Percentiles rank a stretch among this genome's conserved stretches.
These are phyloP conservation scores for Psilocybe tampanensis DNA, from an alignment of 768 basidiomycete species.

Conservation along the genomic window DNA sequence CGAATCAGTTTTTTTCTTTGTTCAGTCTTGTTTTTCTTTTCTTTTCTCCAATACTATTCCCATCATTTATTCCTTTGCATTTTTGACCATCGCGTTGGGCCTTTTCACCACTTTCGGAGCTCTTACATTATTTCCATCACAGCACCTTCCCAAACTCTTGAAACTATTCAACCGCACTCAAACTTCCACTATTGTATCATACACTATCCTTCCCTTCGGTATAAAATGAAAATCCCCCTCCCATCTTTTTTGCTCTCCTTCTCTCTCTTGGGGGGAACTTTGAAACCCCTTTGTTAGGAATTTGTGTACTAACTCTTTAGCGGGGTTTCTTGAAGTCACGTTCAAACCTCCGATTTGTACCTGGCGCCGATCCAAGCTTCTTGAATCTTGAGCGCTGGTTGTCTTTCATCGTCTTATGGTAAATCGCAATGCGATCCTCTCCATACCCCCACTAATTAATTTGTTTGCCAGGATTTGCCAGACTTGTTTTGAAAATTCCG, in stretches of 20 bases:
- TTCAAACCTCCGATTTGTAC: no score
- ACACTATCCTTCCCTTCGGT: neutral
- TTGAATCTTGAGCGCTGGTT: no score
- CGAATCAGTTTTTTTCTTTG: conserved; percentile 2
- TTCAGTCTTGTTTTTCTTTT: conserved; percentile 15
- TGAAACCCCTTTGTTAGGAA: no score
- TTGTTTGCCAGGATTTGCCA: no score
- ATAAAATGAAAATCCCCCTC: neutral
- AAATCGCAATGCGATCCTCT: no score
- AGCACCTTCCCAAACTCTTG: conserved; percentile 1
- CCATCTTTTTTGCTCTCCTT: neutral
- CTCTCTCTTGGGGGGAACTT: neutral
- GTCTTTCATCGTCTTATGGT: no score
- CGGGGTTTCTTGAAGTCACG: no score
- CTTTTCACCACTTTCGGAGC: conserved; percentile 6
- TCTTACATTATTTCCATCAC: conserved; percentile 10
- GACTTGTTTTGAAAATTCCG: no score
- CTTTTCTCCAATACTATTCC: conserved; percentile 13
- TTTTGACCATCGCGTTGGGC: conserved; percentile 11
- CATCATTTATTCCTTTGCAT: conserved; percentile 14
- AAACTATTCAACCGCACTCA: conserved; percentile 5
- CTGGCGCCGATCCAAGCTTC: no score
- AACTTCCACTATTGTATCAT: conserved; percentile 6
- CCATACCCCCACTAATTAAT: no score
- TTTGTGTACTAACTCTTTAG: no score